A percentile compares a stretch with the other conserved stretches of the same genome.
Evolutionary conservation across 768 basidiomycete species (phyloP).

Genomic region (Guyanaporus albipodus): DNA sequence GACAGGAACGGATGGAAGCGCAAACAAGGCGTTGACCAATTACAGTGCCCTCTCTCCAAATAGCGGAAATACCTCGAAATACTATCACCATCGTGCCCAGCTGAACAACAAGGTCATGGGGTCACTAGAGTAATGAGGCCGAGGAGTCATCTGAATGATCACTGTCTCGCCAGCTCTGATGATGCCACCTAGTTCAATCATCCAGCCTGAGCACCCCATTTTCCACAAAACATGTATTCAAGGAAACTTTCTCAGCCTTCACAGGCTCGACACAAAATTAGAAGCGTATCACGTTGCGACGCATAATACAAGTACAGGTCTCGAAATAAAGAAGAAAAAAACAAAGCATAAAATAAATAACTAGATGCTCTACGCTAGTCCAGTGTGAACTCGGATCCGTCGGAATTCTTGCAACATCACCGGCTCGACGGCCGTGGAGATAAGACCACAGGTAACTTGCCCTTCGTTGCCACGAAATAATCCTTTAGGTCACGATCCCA

Average conservation of each 20-base stretch:
- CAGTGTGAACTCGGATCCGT: constrained; percentile 12
- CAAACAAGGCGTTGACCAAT: constrained; percentile 1
- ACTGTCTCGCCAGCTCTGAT: neutral
- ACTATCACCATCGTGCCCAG: constrained; percentile 1
- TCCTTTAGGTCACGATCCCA: constrained; percentile 38
- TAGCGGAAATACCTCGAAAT: constrained; percentile 22
- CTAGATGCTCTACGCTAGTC: constrained; percentile 26
- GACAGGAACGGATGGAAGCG: constrained; percentile 26
- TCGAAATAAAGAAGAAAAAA: constrained; percentile 8
- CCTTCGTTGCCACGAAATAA: constrained; percentile 36
- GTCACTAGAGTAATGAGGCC: neutral
- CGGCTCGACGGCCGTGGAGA: constrained; percentile 28
- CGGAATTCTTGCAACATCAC: constrained; percentile 14
- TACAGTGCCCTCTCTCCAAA: constrained; percentile 6
- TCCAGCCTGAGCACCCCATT: neutral
- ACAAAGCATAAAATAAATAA: constrained; percentile 15
- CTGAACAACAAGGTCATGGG: neutral
- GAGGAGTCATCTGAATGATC: neutral
- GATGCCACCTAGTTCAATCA: neutral
- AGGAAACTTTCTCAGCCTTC: constrained; percentile 3
- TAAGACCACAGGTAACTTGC: constrained; percentile 33
- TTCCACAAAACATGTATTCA: constrained; percentile 8
- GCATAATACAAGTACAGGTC: constrained; percentile 15
- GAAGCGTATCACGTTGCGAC: constrained; percentile 8
- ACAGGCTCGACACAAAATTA: neutral